These are phyloP conservation scores for Carpinus fangiana DNA, from an alignment of 306 rosid species.

Conservation along the genomic window DNA sequence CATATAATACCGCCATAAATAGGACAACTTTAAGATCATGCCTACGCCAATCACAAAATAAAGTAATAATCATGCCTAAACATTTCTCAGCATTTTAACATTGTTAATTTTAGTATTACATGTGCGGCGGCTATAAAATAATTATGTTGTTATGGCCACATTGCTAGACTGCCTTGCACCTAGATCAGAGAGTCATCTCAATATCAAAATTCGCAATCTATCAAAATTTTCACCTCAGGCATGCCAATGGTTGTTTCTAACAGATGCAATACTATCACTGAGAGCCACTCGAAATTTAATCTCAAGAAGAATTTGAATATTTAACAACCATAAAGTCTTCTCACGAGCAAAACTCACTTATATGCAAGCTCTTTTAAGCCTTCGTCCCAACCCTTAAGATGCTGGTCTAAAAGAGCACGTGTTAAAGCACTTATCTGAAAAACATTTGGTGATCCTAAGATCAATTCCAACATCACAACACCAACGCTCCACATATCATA, in stretches of 20 bases:
- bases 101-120: background rate
- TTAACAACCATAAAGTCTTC: conserved; percentile 16
- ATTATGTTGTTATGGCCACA: background rate
- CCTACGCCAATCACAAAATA: background rate
- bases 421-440: conserved; percentile 78
- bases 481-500: conserved; percentile 99
- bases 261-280: conserved; percentile 5
- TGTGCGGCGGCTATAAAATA: background rate
- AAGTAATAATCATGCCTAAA: background rate
- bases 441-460: conserved; percentile 81
- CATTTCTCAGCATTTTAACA: background rate
- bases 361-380: conserved; percentile 79
- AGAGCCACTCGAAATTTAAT: conserved; percentile 4
- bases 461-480: conserved; percentile 88
- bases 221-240: background rate
- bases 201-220: background rate
- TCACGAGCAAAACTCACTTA: conserved; percentile 52
- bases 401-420: conserved; percentile 77
- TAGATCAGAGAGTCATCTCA: background rate
- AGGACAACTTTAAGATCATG: background rate
- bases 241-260: background rate
- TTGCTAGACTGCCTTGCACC: background rate
- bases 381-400: conserved; percentile 85
- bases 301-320: conserved; percentile 15
- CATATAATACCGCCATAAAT: background rate